Conservation (phyloP, 2,329 filamentous ascomycete genomes). For the Cercospora sp. region DNA sequence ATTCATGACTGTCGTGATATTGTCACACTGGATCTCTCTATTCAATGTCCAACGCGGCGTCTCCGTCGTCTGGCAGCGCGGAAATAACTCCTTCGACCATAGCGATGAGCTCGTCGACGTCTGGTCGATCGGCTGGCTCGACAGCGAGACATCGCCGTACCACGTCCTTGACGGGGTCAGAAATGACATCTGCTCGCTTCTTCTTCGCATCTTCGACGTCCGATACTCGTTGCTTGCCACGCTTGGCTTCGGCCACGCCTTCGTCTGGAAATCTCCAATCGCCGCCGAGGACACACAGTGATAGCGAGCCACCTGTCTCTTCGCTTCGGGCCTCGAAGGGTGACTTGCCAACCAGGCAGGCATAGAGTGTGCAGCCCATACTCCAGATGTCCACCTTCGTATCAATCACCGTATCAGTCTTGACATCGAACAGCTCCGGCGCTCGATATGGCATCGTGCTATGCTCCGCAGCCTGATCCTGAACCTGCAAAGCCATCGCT, state of each 20-base stretch:
- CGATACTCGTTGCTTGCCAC: conserved; percentile 55
- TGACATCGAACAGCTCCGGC: conserved; percentile 96
- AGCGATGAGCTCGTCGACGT: conserved; percentile 78
- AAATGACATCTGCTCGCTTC: conserved; percentile 61
- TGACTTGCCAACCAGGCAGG: conserved; percentile 92
- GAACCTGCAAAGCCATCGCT: conserved; percentile 84
- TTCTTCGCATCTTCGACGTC: conserved; percentile 31
- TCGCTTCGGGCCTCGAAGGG: conserved; percentile 95
- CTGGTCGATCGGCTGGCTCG: conserved; percentile 83
- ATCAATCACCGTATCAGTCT: conserved; percentile 86
- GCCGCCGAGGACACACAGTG: conserved; percentile 86
- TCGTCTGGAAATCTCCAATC: conserved; percentile 98
- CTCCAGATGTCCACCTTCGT: conserved; percentile 99
- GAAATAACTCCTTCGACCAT: conserved; percentile 75
- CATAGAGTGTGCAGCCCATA: conserved; percentile 94
- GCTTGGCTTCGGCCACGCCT: conserved; percentile 59
- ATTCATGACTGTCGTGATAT: conserved; percentile 1
- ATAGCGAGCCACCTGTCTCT: conserved; percentile 91
- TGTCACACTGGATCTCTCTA: conserved; percentile 19
- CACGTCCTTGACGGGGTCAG: conserved; percentile 80
- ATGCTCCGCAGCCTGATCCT: conserved; percentile 93
- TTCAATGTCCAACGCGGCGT: conserved; percentile 35
- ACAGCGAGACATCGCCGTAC: conserved; percentile 84
- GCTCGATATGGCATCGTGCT: conserved; percentile 98
- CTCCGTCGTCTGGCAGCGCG: conserved; percentile 59